Evolutionary conservation across 2,329 filamentous ascomycete genomes (phyloP).

Genomic region (Talaromyces sp.): DNA sequence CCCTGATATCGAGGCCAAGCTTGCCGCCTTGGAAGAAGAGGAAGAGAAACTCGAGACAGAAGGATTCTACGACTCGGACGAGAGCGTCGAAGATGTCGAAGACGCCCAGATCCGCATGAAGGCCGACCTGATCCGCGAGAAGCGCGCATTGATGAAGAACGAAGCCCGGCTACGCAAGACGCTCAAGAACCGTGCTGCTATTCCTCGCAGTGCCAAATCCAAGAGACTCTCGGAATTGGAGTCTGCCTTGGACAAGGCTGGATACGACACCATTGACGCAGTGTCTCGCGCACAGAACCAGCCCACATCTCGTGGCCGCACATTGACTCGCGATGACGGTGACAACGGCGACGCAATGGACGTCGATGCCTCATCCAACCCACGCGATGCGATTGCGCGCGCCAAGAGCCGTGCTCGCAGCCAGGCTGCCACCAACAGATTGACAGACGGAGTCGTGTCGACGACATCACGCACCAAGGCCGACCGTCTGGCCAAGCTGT

Average conservation of each 20-base stretch:
- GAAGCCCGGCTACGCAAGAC: constrained; percentile 93
- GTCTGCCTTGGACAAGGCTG: constrained; percentile 75
- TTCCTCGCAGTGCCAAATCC: constrained; percentile 76
- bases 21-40: constrained; percentile 87
- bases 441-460: constrained; percentile 57
- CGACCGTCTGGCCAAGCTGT: constrained; percentile 79
- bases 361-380: constrained; percentile 32
- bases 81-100: constrained; percentile 78
- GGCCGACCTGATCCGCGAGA: constrained; percentile 92
- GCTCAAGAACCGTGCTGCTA: constrained; percentile 93
- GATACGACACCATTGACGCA: constrained; percentile 69
- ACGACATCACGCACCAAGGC: constrained; percentile 67
- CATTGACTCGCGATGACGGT: constrained; percentile 61
- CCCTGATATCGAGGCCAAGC: constrained; percentile 90
- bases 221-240: constrained; percentile 86
- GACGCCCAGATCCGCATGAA: constrained; percentile 85
- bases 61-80: constrained; percentile 87
- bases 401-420: constrained; percentile 67
- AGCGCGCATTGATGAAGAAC: constrained; percentile 86
- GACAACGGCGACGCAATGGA: constrained; percentile 69
- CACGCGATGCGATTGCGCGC: constrained; percentile 52
- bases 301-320: constrained; percentile 62
- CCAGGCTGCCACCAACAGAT: constrained; percentile 47
- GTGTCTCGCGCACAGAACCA: constrained; percentile 64
- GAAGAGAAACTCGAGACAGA: constrained; percentile 89